Conservation (phyloP, 768 basidiomycete genomes). For the Hygrophoropsis aurantiaca region DNA sequence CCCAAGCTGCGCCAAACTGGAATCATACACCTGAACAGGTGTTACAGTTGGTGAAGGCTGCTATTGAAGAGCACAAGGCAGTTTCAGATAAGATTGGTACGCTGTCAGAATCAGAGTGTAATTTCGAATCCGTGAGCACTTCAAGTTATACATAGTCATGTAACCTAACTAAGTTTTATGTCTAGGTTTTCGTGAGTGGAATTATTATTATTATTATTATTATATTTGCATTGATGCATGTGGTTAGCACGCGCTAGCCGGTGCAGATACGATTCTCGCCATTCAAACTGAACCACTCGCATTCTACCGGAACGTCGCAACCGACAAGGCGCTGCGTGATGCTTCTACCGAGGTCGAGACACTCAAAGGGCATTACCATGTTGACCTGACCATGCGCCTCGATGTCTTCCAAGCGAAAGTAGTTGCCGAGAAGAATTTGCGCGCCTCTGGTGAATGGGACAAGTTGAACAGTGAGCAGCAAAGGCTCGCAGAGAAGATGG, state of each 20-base stretch:
- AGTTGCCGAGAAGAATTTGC: constrained; percentile 67
- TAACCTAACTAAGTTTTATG: too few relatives aligned
- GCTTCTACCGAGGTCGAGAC: constrained; percentile 75
- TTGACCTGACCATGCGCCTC: constrained; percentile 77
- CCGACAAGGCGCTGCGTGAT: constrained; percentile 72
- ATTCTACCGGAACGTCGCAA: constrained; percentile 84
- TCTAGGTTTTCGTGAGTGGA: constrained; percentile 72
- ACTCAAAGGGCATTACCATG: constrained; percentile 65
- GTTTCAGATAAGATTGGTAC: constrained; percentile 60
- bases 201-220: not conserved
- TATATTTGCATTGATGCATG: not conserved
- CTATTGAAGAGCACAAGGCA: constrained; percentile 55
- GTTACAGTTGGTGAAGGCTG: constrained; percentile 51
- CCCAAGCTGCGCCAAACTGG: constrained; percentile 68
- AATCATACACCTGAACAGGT: constrained; percentile 65
- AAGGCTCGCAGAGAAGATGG: constrained; percentile 80
- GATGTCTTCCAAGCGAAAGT: constrained; percentile 78
- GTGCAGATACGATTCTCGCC: constrained; percentile 57
- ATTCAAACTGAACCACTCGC: constrained; percentile 55
- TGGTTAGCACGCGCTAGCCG: constrained; percentile 55
- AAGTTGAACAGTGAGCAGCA: constrained; percentile 64
- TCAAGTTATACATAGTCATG: too few relatives aligned
- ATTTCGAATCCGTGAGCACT: constrained; percentile 73
- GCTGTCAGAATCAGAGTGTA: constrained; percentile 55
- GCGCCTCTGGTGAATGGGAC: constrained; percentile 59